These are phyloP conservation scores for Ramalina peruviana DNA, from an alignment of 495 filamentous ascomycete species.

Conservation along the genomic window DNA sequence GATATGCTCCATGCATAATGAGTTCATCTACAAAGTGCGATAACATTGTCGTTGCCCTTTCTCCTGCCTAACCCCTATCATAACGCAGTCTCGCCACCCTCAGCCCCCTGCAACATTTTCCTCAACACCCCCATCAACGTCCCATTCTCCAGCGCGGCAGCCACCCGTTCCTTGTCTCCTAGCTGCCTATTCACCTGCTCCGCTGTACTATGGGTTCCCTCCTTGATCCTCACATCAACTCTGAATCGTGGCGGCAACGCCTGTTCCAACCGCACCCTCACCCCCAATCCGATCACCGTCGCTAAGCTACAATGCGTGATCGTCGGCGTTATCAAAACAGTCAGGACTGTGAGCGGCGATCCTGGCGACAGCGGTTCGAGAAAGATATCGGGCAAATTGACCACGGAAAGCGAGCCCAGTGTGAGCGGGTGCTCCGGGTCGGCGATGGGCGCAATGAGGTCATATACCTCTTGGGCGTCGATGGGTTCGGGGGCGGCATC, in stretches of 20 bases:
- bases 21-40: too few species aligned
- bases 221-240: conserved; percentile 85
- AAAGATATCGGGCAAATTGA: conserved; percentile 82
- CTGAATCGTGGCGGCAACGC: conserved; percentile 84
- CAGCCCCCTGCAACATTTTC: conserved; percentile 65
- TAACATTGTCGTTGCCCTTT: neutral
- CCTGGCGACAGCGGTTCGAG: conserved; percentile 39
- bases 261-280: conserved; percentile 81
- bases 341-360: conserved; percentile 34
- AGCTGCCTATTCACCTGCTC: conserved; percentile 94
- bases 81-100: conserved; percentile 1
- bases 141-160: conserved; percentile 86
- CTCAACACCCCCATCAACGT: conserved; percentile 74
- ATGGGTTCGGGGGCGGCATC: conserved; percentile 65
- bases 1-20: too few species aligned
- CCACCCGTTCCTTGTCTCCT: conserved; percentile 90
- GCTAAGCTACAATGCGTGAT: conserved; percentile 94
- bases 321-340: conserved; percentile 76
- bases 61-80: neutral
- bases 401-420: conserved; percentile 80
- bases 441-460: conserved; percentile 83
- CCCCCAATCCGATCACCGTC: conserved; percentile 89
- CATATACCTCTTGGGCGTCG: conserved; percentile 93
- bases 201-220: conserved; percentile 86
- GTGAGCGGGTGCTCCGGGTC: conserved; percentile 95